Conservation (phyloP, 768 basidiomycete genomes). For the Tubosaeta sp. region DNA sequence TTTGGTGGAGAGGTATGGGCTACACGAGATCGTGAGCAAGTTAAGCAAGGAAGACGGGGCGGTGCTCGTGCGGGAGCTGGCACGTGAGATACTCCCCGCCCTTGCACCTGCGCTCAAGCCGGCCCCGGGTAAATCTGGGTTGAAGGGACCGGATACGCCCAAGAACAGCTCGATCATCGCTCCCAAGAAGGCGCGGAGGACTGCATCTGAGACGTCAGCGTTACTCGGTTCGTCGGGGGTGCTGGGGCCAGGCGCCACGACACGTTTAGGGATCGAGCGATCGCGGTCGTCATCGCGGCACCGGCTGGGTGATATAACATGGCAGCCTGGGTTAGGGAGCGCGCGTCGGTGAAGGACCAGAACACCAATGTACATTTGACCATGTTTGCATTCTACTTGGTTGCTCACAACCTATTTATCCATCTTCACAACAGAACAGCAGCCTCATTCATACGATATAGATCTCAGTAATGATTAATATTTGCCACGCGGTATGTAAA, state of each 20-base stretch:
- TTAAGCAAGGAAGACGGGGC: slow-evolving; percentile 85
- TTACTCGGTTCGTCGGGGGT: slow-evolving; percentile 22
- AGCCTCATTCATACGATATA: slow-evolving; percentile 31
- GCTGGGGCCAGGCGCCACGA: slow-evolving; percentile 15
- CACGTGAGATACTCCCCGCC: slow-evolving; percentile 78
- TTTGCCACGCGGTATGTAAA: slow-evolving; percentile 6
- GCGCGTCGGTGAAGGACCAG: slow-evolving; percentile 20
- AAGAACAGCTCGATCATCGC: slow-evolving; percentile 43
- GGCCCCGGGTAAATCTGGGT: slow-evolving; percentile 27
- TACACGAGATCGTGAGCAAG: slow-evolving; percentile 75
- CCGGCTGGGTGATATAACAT: slow-evolving; percentile 59
- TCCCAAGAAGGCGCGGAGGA: slow-evolving; percentile 60
- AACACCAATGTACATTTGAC: slow-evolving; percentile 7
- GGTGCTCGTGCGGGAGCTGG: slow-evolving; percentile 85
- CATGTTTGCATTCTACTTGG: slow-evolving; percentile 11
- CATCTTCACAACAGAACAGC: slow-evolving; percentile 3
- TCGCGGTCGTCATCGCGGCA: slow-evolving; percentile 43
- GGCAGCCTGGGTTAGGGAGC: slow-evolving; percentile 36
- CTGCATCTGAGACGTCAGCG: slow-evolving; percentile 65
- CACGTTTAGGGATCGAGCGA: slow-evolving; percentile 33
- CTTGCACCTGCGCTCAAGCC: slow-evolving; percentile 71
- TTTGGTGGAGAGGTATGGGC: slow-evolving; percentile 77
- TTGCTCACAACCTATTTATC: slow-evolving; percentile 19
- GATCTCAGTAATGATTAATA: slow-evolving; percentile 22
- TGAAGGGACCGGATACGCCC: slow-evolving; percentile 35